phyloP scores from a whole-genome alignment of 495 filamentous ascomycete genomes.

The Diplogelasinospora grovesii region DNA sequence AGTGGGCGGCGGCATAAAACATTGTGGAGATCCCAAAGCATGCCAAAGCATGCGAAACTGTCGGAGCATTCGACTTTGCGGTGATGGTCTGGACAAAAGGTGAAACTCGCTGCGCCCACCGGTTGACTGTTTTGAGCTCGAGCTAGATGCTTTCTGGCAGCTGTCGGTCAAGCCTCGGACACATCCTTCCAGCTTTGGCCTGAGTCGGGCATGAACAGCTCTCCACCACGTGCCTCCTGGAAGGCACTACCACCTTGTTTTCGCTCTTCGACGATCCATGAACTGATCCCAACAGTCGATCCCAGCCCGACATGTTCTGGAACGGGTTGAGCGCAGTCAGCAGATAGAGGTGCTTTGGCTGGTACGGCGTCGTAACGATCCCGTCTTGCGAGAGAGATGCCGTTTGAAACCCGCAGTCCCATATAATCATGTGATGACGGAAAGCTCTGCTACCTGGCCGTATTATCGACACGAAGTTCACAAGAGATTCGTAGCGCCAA shows the following conservation, averaged over 20 bases:
- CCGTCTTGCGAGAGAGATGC: background rate
- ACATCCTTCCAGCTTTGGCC: background rate
- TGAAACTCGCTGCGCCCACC: slow-evolving; percentile 21
- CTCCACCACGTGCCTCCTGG: slow-evolving; percentile 12
- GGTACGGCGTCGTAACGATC: background rate
- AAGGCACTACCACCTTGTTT: slow-evolving; percentile 15
- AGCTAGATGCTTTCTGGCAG: slow-evolving; percentile 5
- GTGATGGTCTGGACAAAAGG: slow-evolving; percentile 10
- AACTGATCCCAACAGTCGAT: slow-evolving; percentile 17
- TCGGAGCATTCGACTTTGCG: slow-evolving; percentile 4
- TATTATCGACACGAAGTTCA: no score
- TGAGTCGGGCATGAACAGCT: no score
- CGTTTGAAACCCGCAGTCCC: slow-evolving; percentile 1
- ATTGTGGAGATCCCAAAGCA: slow-evolving; percentile 15
- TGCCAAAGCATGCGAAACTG: slow-evolving; percentile 22
- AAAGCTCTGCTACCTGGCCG: background rate
- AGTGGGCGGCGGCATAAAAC: slow-evolving; percentile 14
- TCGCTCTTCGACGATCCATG: slow-evolving; percentile 9
- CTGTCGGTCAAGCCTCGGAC: background rate
- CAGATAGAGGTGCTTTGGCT: background rate
- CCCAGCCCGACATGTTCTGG: slow-evolving; percentile 5
- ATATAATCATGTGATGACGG: slow-evolving; percentile 8
- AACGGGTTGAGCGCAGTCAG: background rate
- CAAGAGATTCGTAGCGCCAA: no score
- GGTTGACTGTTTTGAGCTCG: slow-evolving; percentile 7